phyloP scores from a whole-genome alignment of 352 stramenopile genomes.

The Phytophthora parvispora region DNA sequence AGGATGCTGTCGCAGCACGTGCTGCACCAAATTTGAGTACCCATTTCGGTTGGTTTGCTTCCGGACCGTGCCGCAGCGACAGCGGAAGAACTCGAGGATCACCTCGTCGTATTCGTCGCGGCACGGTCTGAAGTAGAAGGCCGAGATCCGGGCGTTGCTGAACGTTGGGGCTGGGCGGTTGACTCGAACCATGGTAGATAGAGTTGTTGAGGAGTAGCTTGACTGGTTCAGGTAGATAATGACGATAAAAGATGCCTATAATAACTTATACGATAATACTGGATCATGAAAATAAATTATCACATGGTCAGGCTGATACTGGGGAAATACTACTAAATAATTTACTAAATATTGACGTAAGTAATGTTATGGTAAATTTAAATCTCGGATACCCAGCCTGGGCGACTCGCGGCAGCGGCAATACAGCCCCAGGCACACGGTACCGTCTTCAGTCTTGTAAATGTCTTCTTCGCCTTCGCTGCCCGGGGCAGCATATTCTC shows the following conservation, averaged over 20 bases:
- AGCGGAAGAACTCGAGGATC: background rate
- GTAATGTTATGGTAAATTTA: background rate
- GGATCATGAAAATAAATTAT: too few species aligned
- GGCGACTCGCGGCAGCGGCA: too few species aligned
- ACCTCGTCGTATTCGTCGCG: conserved; percentile 3
- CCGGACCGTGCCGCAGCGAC: conserved; percentile 5
- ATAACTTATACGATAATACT: background rate
- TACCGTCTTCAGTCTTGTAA: too few species aligned
- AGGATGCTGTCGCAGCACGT: background rate
- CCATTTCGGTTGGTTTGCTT: background rate
- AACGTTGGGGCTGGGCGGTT: background rate
- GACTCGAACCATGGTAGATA: background rate
- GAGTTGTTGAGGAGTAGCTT: background rate
- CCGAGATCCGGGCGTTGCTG: background rate
- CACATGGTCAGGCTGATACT: too few species aligned
- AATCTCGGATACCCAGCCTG: conserved; percentile 1
- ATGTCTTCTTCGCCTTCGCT: too few species aligned
- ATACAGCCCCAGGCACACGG: too few species aligned
- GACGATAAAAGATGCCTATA: background rate
- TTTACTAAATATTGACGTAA: too few species aligned
- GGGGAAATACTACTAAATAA: too few species aligned
- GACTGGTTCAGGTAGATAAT: background rate
- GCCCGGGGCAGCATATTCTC: too few species aligned
- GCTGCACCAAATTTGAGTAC: conserved; percentile 1
- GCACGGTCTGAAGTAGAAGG: conserved; percentile 4